A percentile compares a stretch with the other conserved stretches of the same genome.
phyloP scores from a whole-genome alignment of 169 alveolate genomes.

The Fabrea salina region DNA sequence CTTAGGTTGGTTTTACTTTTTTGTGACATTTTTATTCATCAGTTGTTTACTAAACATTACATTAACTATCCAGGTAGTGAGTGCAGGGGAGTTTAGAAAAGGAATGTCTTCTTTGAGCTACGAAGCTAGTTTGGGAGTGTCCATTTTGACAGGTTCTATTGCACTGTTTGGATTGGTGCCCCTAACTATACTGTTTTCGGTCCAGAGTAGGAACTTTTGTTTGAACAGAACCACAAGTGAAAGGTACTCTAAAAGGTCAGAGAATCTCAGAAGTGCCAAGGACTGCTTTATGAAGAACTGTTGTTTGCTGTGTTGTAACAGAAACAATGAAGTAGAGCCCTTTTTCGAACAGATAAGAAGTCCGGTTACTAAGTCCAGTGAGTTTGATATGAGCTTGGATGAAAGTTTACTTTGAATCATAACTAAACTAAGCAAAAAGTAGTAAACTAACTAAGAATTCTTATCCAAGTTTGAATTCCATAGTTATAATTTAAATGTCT shows the following conservation, averaged over 20 bases:
- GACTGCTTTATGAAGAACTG: neutral
- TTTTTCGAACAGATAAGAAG: too few relatives aligned
- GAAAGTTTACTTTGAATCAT: too few relatives aligned
- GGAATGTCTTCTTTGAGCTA: neutral
- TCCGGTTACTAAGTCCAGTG: too few relatives aligned
- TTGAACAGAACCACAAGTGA: slow-evolving; percentile 37
- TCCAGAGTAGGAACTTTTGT: slow-evolving; percentile 24
- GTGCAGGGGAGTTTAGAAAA: neutral
- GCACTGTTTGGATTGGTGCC: slow-evolving; percentile 32
- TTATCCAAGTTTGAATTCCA: too few relatives aligned
- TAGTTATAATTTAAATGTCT: neutral
- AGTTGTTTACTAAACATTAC: neutral
- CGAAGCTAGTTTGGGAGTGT: neutral
- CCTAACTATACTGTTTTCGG: slow-evolving; percentile 13
- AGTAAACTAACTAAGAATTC: too few relatives aligned
- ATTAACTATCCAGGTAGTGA: neutral
- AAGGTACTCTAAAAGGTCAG: neutral
- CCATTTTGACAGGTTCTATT: neutral
- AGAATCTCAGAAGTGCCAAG: neutral
- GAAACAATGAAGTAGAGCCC: slow-evolving; percentile 1
- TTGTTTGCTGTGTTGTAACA: neutral
- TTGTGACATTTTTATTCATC: slow-evolving; percentile 23
- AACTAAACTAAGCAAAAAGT: too few relatives aligned
- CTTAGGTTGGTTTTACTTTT: slow-evolving; percentile 46
- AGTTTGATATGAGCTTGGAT: too few relatives aligned